Evolutionary conservation across 2,329 filamentous ascomycete species (phyloP).

Genomic region (Fusarium humuli): DNA sequence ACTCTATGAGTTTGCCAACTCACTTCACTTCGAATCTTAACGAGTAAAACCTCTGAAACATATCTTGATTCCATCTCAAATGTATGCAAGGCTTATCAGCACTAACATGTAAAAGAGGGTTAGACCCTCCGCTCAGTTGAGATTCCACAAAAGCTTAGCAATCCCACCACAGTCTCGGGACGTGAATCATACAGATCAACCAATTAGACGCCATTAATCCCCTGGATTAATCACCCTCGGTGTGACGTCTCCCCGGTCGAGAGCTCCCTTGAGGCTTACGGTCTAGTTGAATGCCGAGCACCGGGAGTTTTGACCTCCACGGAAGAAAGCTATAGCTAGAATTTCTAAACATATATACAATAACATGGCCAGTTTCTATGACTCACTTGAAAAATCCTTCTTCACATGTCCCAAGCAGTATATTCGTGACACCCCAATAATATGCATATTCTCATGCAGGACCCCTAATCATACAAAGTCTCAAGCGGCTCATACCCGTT

Average conservation of each 20-base stretch:
- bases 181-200: slow-evolving; percentile 14
- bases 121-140: background rate
- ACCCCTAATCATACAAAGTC: background rate
- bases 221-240: slow-evolving; percentile 44
- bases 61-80: background rate
- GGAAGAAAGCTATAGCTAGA: background rate
- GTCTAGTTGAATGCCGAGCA: slow-evolving; percentile 15
- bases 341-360: background rate
- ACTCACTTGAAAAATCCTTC: background rate
- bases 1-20: slow-evolving; percentile 10
- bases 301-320: background rate
- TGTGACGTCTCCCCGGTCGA: slow-evolving; percentile 25
- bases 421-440: background rate
- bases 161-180: slow-evolving; percentile 29
- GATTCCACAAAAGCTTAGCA: slow-evolving; percentile 33
- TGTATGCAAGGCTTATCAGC: slow-evolving; percentile 29
- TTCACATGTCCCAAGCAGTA: background rate
- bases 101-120: slow-evolving; percentile 20
- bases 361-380: background rate
- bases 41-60: slow-evolving; percentile 2
- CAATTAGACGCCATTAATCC: slow-evolving; percentile 21
- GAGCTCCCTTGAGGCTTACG: background rate
- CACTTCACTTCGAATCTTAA: background rate
- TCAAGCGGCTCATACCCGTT: slow-evolving; percentile 9
- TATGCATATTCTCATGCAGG: background rate